Conservation (phyloP, 129 eudicot species). For the Chrysanthemum makinoi region DNA sequence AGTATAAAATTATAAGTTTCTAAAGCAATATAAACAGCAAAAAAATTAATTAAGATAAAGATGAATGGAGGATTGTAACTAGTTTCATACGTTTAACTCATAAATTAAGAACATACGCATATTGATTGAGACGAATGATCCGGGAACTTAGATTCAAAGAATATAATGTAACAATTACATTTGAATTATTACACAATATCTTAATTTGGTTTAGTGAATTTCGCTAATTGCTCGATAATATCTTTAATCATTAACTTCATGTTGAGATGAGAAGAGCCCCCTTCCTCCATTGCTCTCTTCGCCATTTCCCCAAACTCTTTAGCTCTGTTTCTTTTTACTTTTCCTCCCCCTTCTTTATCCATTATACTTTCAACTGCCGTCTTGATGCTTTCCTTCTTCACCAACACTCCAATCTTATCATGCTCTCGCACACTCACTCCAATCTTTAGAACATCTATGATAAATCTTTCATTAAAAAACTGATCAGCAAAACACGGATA, state of each 20-base stretch:
- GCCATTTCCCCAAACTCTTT: slow-evolving; percentile 49
- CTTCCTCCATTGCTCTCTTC: slow-evolving; percentile 42
- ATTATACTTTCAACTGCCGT: slow-evolving; percentile 31
- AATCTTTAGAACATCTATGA: slow-evolving; percentile 37
- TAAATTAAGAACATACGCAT: not conserved
- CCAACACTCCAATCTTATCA: slow-evolving; percentile 36
- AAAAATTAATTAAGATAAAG: not conserved
- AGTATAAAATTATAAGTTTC: not conserved
- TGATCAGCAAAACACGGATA: slow-evolving; percentile 62
- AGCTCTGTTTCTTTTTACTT: slow-evolving; percentile 39
- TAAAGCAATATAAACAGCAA: not conserved
- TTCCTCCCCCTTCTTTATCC: slow-evolving; percentile 37
- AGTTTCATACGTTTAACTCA: slow-evolving; percentile 4
- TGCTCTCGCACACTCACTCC: slow-evolving; percentile 47
- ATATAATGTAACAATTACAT: not conserved
- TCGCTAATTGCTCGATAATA: slow-evolving; percentile 18
- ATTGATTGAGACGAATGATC: not conserved
- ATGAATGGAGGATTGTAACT: not conserved
- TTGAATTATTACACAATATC: not conserved
- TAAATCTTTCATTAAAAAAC: slow-evolving; percentile 49
- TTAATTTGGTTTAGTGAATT: not conserved
- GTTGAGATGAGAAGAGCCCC: slow-evolving; percentile 46
- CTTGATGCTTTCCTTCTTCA: slow-evolving; percentile 38
- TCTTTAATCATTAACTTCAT: slow-evolving; percentile 31
- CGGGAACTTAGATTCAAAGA: not conserved